Base-by-base conservation (phyloP, 176 grass and related monocot species). In the Chrysopogon serrulatus region DNA sequence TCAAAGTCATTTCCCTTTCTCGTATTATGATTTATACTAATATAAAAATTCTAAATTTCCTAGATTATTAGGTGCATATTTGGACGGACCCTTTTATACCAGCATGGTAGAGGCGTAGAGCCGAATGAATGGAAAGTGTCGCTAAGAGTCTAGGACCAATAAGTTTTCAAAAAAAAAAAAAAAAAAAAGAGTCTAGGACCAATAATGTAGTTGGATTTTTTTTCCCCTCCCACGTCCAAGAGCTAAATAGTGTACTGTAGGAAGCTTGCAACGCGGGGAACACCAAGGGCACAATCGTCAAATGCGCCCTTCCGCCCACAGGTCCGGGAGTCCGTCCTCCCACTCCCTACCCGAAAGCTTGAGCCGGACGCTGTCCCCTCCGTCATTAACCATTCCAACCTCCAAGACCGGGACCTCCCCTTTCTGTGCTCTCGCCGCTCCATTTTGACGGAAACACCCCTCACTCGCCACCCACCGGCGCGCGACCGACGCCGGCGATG, bases 331-430 rank as follows among this genome's bases (percentile, higher is more conserved):
- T 23, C 51, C 21, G 2, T 60, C 24, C 56, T 59, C 45, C 65
- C 21, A 42, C 13, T 36, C 42, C 41, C 82, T 32, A 65, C 70
- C 71, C 71, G 42, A 51, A 69, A 80, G n/a, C n/a, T n/a, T n/a
- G n/a, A n/a, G n/a, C n/a, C 2, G 49, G 35, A 86, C 78, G 64
- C 78, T 76, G 65, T 19, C 42, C 51, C 31, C 41, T 28, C 71
- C 45, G 78, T 68, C 82, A 53, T 89, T 85, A 89, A 77, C 54
- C 84, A 86, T 56, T 73, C 83, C 88, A 66, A 57, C 73, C 56
- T 24, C 54, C 78, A 15, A 66, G 21, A 48, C 65, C 30, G 26
- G 72, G 63, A 32, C 76, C 82, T 3, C 45, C 79, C 32, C 57
- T 83, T 59, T 61, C 67, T 4, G 59, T 72, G 32, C 83, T 36